Percentiles rank a stretch among this genome's conserved stretches.
These are phyloP conservation scores for Hansfordia pulvinata DNA, from an alignment of 2,329 filamentous ascomycete species.

Conservation along the genomic window DNA sequence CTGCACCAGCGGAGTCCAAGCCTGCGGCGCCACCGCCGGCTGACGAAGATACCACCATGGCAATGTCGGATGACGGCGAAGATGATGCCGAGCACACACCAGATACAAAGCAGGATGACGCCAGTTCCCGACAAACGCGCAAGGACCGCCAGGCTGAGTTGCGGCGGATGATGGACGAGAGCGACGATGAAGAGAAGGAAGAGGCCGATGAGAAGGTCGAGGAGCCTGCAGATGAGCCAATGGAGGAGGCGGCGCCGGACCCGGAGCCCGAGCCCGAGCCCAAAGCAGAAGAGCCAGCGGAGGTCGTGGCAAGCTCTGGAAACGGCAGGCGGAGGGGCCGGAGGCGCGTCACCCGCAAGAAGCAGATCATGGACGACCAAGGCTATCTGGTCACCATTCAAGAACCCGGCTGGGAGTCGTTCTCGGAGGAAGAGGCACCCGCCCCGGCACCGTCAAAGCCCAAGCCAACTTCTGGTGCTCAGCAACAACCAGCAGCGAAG, in stretches of 20 bases:
- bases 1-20: slow-evolving; percentile 4
- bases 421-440: slow-evolving; percentile 18
- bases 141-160: slow-evolving; percentile 15
- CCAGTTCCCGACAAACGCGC: slow-evolving; percentile 9
- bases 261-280: slow-evolving; percentile 9
- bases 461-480: slow-evolving; percentile 7
- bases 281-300: slow-evolving; percentile 13
- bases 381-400: slow-evolving; percentile 20
- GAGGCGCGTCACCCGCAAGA: slow-evolving; percentile 17
- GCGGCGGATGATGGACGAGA: slow-evolving; percentile 20
- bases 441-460: slow-evolving; percentile 9
- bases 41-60: slow-evolving; percentile 9
- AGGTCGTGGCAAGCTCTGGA: slow-evolving; percentile 13
- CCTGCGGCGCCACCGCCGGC: slow-evolving; percentile 5
- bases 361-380: slow-evolving; percentile 19
- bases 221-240: slow-evolving; percentile 9
- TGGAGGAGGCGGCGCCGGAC: slow-evolving; percentile 4
- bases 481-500: slow-evolving; percentile 10
- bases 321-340: slow-evolving; percentile 15
- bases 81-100: slow-evolving; percentile 14
- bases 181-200: slow-evolving; percentile 16
- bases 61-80: slow-evolving; percentile 18
- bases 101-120: slow-evolving; percentile 9
- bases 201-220: slow-evolving; percentile 9
- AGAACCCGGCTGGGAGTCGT: slow-evolving; percentile 19